A percentile compares a stretch with the other conserved stretches of the same genome.
These are phyloP conservation scores for Amphicarpaea edgeworthii DNA, from an alignment of 306 rosid species.

Conservation along the genomic window DNA sequence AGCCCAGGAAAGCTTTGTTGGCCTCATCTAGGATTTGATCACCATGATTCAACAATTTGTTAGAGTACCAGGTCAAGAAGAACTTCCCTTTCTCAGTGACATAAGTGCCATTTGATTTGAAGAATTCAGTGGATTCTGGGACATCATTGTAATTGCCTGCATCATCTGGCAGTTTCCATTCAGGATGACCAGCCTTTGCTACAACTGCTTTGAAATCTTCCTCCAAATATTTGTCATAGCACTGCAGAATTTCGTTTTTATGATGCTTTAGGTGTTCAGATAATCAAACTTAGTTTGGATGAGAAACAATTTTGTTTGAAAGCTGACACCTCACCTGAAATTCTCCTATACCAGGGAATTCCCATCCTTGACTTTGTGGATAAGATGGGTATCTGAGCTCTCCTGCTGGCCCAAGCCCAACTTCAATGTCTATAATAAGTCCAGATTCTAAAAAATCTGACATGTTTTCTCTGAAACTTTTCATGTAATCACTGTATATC, in stretches of 20 bases:
- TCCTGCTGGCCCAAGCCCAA: constrained; percentile 88
- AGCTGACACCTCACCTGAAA: constrained; percentile 68
- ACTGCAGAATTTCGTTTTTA: constrained; percentile 59
- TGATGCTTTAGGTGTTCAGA: neutral
- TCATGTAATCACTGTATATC: constrained; percentile 83
- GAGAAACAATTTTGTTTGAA: constrained; percentile 1
- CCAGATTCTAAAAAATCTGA: constrained; percentile 64
- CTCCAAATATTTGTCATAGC: constrained; percentile 81
- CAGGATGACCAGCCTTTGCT: constrained; percentile 66
- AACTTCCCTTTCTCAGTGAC: constrained; percentile 77
- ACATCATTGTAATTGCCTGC: constrained; percentile 80
- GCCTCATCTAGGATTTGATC: constrained; percentile 84
- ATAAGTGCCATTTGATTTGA: constrained; percentile 74
- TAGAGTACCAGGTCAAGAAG: constrained; percentile 91
- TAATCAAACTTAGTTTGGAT: neutral
- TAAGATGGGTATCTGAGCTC: constrained; percentile 93
- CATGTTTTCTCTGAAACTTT: constrained; percentile 85
- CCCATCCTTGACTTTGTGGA: constrained; percentile 86
- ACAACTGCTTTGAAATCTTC: constrained; percentile 75
- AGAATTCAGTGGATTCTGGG: constrained; percentile 74
- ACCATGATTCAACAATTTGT: constrained; percentile 72
- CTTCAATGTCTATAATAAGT: constrained; percentile 76
- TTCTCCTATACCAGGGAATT: constrained; percentile 88
- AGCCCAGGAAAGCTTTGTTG: constrained; percentile 70
- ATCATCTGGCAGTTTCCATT: constrained; percentile 83